Evolutionary conservation across 768 basidiomycete genomes (phyloP), one percentile per base, ranked within the genome.

Genomic region (Boletellus ananas): DNA sequence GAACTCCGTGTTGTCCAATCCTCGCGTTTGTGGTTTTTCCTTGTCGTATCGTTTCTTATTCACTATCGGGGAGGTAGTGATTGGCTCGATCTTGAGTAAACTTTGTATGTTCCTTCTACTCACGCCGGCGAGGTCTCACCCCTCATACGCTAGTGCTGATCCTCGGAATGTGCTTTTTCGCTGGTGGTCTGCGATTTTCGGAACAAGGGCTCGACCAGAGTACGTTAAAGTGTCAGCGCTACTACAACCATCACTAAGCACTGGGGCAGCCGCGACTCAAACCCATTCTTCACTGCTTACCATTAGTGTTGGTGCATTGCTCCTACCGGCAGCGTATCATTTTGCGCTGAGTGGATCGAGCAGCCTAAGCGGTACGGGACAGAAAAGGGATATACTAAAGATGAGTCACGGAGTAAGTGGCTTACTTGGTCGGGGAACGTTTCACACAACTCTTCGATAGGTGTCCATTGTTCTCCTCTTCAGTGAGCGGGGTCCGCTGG

Each of bases 81-180:
- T 94, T 46, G 91, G 91, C 3, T 82, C 85, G 0, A 91, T 94
- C 64, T 69, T 94, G 34, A 87, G 84, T 61, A 92, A 90, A 71
- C 76, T 89, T 36, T 68, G 81, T 82, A 48, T 17, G 79, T 72
- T 33, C 16, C 21, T 17, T 34, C 38, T 4, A 9, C 6, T 43
- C 34, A 56, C 51, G 18, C 50, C 11, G 16, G 33, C 8, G 13
- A 29, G 5, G 13, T 45, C 50, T 60, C 29, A 68, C 43, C 9
- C 36, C 23, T 20, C 36, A 45, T 44, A 14, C 14, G 18, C 14
- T 43, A 87, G 85, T 91, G 31, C 76, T 94, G 43, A 83, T 93
- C 16, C 75, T 92, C 27, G 90, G 90, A 43, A 90, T 93, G 90
- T 91, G 90, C 61, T 92, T 92, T 71, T 91, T 92, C 57, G 88